Conservation (phyloP, 768 basidiomycete species). For the Piloderma croceum region DNA sequence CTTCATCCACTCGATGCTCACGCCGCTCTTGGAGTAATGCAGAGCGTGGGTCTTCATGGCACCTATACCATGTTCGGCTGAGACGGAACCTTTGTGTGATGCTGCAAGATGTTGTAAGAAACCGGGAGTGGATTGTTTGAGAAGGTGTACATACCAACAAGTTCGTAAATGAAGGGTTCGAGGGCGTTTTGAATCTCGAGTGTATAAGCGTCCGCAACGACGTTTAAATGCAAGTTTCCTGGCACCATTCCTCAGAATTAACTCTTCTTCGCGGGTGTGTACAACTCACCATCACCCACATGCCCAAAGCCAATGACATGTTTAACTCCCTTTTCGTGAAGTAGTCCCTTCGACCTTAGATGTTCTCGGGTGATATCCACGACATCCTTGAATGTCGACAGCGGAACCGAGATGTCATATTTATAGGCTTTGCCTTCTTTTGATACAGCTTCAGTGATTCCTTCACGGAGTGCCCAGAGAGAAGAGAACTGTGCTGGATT, state of each 20-base stretch:
- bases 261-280: neutral
- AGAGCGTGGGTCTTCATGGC: constrained; percentile 90
- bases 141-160: constrained; percentile 57
- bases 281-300: constrained; percentile 81
- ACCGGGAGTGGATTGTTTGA: neutral
- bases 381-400: constrained; percentile 79
- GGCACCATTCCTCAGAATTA: constrained; percentile 4
- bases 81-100: constrained; percentile 82
- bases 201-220: constrained; percentile 76
- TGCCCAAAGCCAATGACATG: constrained; percentile 93
- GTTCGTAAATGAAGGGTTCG: constrained; percentile 93
- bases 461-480: constrained; percentile 89
- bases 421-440: constrained; percentile 97
- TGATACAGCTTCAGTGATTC: constrained; percentile 84
- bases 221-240: constrained; percentile 95
- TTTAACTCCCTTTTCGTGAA: constrained; percentile 70
- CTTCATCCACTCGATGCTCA: constrained; percentile 85
- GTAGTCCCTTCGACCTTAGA: constrained; percentile 61
- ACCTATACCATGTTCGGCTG: constrained; percentile 97
- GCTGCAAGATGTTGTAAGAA: constrained; percentile 38
- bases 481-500: constrained; percentile 84
- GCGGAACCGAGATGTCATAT: constrained; percentile 90
- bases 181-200: constrained; percentile 80
- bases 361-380: constrained; percentile 77
- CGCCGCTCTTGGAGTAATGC: constrained; percentile 75